Conservation (phyloP, 495 filamentous ascomycete species). For the Podospora fimiseda region DNA sequence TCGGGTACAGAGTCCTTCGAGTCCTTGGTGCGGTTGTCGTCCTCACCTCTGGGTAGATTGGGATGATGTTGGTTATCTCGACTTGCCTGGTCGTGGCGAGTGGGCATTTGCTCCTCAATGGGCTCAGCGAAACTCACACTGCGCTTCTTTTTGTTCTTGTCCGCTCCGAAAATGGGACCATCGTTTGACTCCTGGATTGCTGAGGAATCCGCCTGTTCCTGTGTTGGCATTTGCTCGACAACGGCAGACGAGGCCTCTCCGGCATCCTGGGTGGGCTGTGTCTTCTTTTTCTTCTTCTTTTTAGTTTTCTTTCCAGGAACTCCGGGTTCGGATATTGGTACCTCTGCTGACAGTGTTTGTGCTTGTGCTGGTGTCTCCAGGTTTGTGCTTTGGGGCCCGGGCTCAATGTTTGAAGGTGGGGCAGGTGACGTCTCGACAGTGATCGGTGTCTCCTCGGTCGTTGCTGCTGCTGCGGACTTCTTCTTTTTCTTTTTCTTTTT, state of each 20-base stretch:
- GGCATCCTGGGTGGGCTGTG: too few relatives aligned
- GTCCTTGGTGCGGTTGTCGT: slow-evolving; percentile 14
- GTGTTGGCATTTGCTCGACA: not conserved
- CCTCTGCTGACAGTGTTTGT: too few relatives aligned
- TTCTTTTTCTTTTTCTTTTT: slow-evolving; percentile 24
- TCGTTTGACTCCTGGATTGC: not conserved
- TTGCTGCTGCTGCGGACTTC: too few relatives aligned
- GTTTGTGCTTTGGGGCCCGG: too few relatives aligned
- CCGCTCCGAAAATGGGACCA: not conserved
- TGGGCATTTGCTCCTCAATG: slow-evolving; percentile 17
- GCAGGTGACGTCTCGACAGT: too few relatives aligned
- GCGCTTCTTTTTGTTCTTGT: slow-evolving; percentile 37
- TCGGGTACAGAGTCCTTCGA: slow-evolving; percentile 13
- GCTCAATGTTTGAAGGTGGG: not conserved
- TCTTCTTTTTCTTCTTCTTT: too few relatives aligned
- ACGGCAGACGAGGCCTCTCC: too few relatives aligned
- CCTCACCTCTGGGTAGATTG: slow-evolving; percentile 20
- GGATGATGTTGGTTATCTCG: slow-evolving; percentile 1
- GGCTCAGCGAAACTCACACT: slow-evolving; percentile 24
- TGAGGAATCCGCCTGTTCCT: not conserved
- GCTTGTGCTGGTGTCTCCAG: too few relatives aligned
- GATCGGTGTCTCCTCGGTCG: too few relatives aligned
- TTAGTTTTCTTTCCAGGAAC: too few relatives aligned
- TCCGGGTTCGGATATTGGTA: too few relatives aligned
- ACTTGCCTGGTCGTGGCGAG: not conserved